Evolutionary conservation across 2,329 filamentous ascomycete genomes (phyloP), one percentile per base, ranked within the genome.

Genomic region (Colletotrichum endophyticum): DNA sequence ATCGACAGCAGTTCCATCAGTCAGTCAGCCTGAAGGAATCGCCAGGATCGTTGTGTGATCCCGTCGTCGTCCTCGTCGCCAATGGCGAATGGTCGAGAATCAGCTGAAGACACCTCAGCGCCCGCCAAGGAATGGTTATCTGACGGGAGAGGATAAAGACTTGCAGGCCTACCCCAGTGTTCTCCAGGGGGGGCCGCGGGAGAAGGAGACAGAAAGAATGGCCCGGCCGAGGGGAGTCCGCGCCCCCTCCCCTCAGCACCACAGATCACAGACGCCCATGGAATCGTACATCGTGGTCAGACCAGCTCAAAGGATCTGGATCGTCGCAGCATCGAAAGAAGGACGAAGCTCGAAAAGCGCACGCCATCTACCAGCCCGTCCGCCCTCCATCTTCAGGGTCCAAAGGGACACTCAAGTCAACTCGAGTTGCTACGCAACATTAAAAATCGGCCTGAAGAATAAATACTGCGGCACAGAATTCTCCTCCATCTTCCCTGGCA

Each of bases 101-200:
- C 62, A 67, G 53, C 56, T 63, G 27, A 70, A 73, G 73, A 64
- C 70, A 63, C 73, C 11, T 53, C 63, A 73, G 30, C 64, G 57
- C 57, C 64, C 74, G 70, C 71, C 64, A 66, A 76, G 74, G 25
- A 44, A 56, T 64, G 39, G 70, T 66, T 74, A 74, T 76, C 74
- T 74, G 49, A 53, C 59, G 59, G 59, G 44, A 66, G 59, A 56
- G 59, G 27, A 66, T 44, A 53, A 76, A 64, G 44, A 69, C 28
- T 22, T 36, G 49, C 74, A 76, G 59, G 74, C 64, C 64, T 76
- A 74, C 71, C 74, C 74, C 74, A 66, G 74, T 66, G 64, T 57
- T 44, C 59, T 53, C 66, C 70, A 76, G 64, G 70, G 74, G 57
- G 57, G 57, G 8, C 19, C 22, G 12, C 19, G 59, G 59, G 59